Evolutionary conservation across 495 filamentous ascomycete genomes (phyloP).

Genomic region (Neurospora tetrasperma): DNA sequence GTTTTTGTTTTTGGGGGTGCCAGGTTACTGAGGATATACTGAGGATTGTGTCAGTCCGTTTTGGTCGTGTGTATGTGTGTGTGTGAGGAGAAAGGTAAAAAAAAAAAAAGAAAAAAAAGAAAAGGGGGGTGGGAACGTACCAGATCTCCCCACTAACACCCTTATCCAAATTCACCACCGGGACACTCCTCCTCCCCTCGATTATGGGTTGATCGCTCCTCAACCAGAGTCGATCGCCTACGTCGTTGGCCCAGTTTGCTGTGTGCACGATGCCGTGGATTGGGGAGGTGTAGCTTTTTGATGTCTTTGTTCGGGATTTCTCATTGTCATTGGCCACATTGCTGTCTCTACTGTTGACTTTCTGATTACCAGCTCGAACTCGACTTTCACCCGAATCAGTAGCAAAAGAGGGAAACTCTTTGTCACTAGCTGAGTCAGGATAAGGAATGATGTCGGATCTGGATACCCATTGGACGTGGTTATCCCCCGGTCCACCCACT

Average conservation of each 20-base stretch:
- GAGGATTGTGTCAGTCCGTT: no score
- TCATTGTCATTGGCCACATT: no score
- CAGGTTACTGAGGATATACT: not conserved
- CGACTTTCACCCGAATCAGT: no score
- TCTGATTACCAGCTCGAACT: no score
- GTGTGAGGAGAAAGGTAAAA: no score
- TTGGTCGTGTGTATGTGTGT: no score
- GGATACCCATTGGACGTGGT: slow-evolving; percentile 17
- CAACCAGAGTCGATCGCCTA: slow-evolving; percentile 11
- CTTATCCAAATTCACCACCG: slow-evolving; percentile 9
- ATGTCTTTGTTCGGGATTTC: not conserved
- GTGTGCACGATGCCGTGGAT: slow-evolving; percentile 7
- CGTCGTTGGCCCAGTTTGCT: not conserved
- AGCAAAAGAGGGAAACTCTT: no score
- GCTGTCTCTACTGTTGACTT: not conserved
- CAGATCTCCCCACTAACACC: slow-evolving; percentile 3
- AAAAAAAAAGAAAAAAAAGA: no score
- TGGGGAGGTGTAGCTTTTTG: not conserved
- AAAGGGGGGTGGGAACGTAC: not conserved
- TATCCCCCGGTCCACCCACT: slow-evolving; percentile 12
- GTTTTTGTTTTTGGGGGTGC: not conserved
- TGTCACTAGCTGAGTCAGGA: no score
- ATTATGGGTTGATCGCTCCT: slow-evolving; percentile 7
- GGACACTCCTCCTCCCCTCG: not conserved
- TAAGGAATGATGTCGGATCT: not conserved